Evolutionary conservation across 1,284 basidiomycete genomes (phyloP), one percentile per base, ranked within the genome.

Genomic region (Pisolithus thermaeus): DNA sequence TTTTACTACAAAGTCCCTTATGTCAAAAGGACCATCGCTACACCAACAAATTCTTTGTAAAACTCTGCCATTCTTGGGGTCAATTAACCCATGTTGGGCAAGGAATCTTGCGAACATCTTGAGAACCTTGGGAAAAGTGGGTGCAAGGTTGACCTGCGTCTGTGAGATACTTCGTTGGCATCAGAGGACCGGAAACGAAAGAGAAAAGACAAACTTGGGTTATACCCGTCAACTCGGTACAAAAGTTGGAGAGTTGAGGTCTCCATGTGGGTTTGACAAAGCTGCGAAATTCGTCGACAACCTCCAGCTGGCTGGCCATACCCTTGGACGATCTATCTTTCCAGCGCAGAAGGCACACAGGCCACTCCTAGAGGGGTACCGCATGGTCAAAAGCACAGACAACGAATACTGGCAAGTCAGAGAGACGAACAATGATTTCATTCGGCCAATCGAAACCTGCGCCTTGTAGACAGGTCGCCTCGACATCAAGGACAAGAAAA

Each of bases 211-310:
- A 55, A 55, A 93, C 92, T 77, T 98, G 95, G 14, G 84, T 87
- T 52, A 99, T 94, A 14, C 94, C 93, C 5, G 96, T 99, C 47
- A 99, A 75, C 32, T 81, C 69, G 4, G 77, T 90, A 68, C 95
- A 98, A 66, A 97, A 99, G 18, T 79, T 70, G 16, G 89, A 87
- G 8, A 99, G 76, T 45, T 69, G 73, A 0, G 94, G 93, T 45
- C 80, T 75, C 90, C 92, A 97, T 2, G 83, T 87, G 6, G 96
- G 96, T 60, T 77, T 81, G 41, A 97, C 92, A 65, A 90, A 97
- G 56, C 83, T 86, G 57, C 90, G 85, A 71, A 95, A 98, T 62
- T 90, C 87, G 60, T 84, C 85, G 23, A 83, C 75, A 39, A 87
- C 70, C 61, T 84, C 79, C 28, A 96, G 73, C 47, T 73, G 70